These are phyloP conservation scores for Funneliformis mosseae DNA, from an alignment of 192 early-diverging fungal species.

Conservation along the genomic window DNA sequence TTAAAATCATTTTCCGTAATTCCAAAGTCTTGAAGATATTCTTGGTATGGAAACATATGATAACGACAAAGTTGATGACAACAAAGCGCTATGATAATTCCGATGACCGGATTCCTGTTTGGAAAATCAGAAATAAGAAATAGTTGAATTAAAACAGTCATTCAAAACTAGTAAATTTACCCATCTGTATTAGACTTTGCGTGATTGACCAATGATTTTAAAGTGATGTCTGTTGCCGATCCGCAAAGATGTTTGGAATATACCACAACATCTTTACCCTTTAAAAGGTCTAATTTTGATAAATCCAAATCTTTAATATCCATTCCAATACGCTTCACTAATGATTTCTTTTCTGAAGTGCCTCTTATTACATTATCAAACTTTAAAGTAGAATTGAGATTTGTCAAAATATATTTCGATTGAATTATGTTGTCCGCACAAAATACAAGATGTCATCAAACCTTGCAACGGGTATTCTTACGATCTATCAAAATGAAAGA, in stretches of 20 bases:
- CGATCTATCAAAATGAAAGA: constrained; percentile 77
- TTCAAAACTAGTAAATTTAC: neutral
- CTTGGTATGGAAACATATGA: constrained; percentile 69
- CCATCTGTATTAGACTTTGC: constrained; percentile 37
- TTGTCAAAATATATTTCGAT: neutral
- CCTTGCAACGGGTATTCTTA: constrained; percentile 76
- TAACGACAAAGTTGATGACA: constrained; percentile 84
- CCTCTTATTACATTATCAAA: constrained; percentile 51
- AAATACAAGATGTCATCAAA: constrained; percentile 31
- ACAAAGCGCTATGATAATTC: constrained; percentile 85
- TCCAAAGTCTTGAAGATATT: constrained; percentile 57
- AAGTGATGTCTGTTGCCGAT: constrained; percentile 82
- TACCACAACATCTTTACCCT: constrained; percentile 57
- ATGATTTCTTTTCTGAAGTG: constrained; percentile 39
- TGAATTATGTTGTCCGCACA: neutral
- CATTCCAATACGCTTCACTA: constrained; percentile 65
- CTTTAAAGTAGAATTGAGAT: constrained; percentile 8
- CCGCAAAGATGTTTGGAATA: constrained; percentile 93
- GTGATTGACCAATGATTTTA: constrained; percentile 70
- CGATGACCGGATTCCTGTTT: constrained; percentile 53
- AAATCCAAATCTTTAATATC: constrained; percentile 89
- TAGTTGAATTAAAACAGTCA: neutral
- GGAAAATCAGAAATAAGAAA: neutral
- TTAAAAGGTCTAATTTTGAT: constrained; percentile 50
- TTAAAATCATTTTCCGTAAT: constrained; percentile 62